phyloP scores from a whole-genome alignment of 2,329 filamentous ascomycete species.

The Sarocladium oryzae region DNA sequence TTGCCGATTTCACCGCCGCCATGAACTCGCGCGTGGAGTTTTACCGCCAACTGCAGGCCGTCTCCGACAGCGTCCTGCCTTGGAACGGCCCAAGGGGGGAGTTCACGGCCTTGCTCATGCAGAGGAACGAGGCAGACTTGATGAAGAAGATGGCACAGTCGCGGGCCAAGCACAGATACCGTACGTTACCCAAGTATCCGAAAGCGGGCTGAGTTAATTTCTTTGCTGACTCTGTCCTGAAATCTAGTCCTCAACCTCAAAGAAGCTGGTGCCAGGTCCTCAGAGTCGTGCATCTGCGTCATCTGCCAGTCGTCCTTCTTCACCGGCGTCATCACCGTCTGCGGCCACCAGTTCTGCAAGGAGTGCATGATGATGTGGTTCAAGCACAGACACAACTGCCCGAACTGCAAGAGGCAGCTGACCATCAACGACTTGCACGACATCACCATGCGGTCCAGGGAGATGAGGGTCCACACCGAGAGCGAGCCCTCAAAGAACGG shows the following conservation, averaged over 20 bases:
- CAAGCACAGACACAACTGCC: constrained; percentile 66
- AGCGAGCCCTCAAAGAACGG: neutral
- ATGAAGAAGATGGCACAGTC: constrained; percentile 52
- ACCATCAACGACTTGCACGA: constrained; percentile 66
- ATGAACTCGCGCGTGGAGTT: constrained; percentile 87
- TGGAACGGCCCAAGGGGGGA: constrained; percentile 60
- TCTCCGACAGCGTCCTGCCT: constrained; percentile 81
- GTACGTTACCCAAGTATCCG: no score
- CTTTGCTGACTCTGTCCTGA: constrained; percentile 12
- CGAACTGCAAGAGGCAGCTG: constrained; percentile 72
- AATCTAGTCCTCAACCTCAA: constrained; percentile 44
- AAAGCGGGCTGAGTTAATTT: no score
- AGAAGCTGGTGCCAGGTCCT: constrained; percentile 52
- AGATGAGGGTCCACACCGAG: constrained; percentile 55
- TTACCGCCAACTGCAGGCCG: constrained; percentile 80
- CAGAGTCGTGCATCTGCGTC: constrained; percentile 66
- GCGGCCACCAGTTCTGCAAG: constrained; percentile 88
- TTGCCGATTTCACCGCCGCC: constrained; percentile 66
- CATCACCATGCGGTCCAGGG: constrained; percentile 74
- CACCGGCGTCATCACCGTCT: constrained; percentile 75
- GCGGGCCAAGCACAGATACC: constrained; percentile 70
- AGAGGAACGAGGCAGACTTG: constrained; percentile 32
- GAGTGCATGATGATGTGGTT: constrained; percentile 81
- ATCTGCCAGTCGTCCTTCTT: constrained; percentile 78
- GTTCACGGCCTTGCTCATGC: constrained; percentile 28